A percentile compares a stretch with the other conserved stretches of the same genome.
phyloP scores from a whole-genome alignment of 768 basidiomycete genomes.

The Pulveroboletus ravenelii region DNA sequence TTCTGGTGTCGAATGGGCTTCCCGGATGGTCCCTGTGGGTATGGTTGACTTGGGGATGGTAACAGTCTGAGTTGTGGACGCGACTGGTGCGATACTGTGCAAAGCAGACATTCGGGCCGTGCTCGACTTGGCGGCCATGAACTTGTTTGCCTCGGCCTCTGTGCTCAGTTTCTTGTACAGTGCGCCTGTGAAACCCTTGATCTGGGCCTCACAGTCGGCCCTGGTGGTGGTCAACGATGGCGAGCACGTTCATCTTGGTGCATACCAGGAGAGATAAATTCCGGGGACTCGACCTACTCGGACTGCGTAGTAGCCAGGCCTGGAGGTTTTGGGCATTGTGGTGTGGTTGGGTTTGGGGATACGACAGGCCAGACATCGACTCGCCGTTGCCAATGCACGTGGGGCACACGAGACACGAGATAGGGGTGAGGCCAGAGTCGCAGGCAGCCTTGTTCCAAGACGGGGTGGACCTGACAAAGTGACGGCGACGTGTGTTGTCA shows the following conservation, averaged over 20 bases:
- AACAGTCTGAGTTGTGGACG: constrained; percentile 27
- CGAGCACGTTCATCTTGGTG: constrained; percentile 25
- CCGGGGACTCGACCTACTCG: constrained; percentile 58
- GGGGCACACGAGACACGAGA: background rate
- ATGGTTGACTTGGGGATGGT: background rate
- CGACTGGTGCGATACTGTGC: constrained; percentile 4
- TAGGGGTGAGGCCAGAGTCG: no score
- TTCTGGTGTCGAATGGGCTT: constrained; percentile 3
- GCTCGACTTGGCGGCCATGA: constrained; percentile 35
- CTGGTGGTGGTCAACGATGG: constrained; percentile 36
- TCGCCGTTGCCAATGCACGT: no score
- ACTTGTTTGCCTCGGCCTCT: constrained; percentile 54
- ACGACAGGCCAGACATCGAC: no score
- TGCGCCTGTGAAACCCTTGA: constrained; percentile 59
- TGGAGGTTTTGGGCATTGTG: constrained; percentile 36
- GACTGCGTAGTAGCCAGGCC: constrained; percentile 69
- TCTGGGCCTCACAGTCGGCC: constrained; percentile 67
- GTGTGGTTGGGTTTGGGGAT: background rate
- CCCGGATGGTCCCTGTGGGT: background rate
- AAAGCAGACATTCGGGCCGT: constrained; percentile 6
- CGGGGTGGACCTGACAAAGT: constrained; percentile 8
- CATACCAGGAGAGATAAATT: constrained; percentile 68
- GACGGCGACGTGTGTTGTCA: background rate
- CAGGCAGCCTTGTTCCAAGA: constrained; percentile 23
- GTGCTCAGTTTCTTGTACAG: constrained; percentile 64